Percentiles rank a stretch among this genome's conserved stretches.
phyloP scores from a whole-genome alignment of 2,329 filamentous ascomycete genomes.

The Alternaria gansuensis region DNA sequence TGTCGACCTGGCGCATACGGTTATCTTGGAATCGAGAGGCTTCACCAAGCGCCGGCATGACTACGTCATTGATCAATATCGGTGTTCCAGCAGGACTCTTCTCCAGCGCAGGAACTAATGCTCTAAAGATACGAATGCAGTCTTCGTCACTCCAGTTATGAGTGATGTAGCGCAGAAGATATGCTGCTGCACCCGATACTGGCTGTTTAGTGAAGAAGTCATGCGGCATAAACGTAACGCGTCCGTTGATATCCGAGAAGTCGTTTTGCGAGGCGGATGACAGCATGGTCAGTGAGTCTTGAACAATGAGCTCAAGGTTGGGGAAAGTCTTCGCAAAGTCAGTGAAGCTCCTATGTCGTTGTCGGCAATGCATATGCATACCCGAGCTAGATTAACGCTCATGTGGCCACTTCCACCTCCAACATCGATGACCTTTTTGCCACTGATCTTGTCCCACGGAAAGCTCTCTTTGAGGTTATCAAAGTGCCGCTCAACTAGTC shows the following conservation, averaged over 20 bases:
- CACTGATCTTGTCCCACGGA: conserved; percentile 35
- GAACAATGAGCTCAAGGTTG: conserved; percentile 29
- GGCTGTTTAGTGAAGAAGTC: conserved; percentile 37
- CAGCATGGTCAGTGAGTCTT: conserved; percentile 30
- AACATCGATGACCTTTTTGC: conserved; percentile 43
- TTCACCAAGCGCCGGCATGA: conserved; percentile 39
- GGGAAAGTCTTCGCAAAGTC: conserved; percentile 21
- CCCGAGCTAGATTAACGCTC: conserved; percentile 30
- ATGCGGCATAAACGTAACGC: conserved; percentile 34
- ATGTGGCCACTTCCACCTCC: conserved; percentile 42
- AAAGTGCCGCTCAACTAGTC: conserved; percentile 37
- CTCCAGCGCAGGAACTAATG: conserved; percentile 49
- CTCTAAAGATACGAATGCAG: conserved; percentile 48
- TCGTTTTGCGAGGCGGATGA: conserved; percentile 20
- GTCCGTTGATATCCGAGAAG: conserved; percentile 24
- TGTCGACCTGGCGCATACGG: conserved; percentile 42
- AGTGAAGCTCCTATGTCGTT: not conserved
- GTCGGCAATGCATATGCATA: conserved; percentile 19
- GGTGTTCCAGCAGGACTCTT: conserved; percentile 34
- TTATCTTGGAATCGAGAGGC: conserved; percentile 34
- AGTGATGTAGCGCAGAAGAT: conserved; percentile 53
- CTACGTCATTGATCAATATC: conserved; percentile 48
- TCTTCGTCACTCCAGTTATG: conserved; percentile 56
- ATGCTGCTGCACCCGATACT: conserved; percentile 42
- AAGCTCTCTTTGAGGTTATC: conserved; percentile 36